These are phyloP conservation scores for Gracilaria vermiculophylla DNA, from an alignment of 23 red algal genomes.

Conservation along the genomic window DNA sequence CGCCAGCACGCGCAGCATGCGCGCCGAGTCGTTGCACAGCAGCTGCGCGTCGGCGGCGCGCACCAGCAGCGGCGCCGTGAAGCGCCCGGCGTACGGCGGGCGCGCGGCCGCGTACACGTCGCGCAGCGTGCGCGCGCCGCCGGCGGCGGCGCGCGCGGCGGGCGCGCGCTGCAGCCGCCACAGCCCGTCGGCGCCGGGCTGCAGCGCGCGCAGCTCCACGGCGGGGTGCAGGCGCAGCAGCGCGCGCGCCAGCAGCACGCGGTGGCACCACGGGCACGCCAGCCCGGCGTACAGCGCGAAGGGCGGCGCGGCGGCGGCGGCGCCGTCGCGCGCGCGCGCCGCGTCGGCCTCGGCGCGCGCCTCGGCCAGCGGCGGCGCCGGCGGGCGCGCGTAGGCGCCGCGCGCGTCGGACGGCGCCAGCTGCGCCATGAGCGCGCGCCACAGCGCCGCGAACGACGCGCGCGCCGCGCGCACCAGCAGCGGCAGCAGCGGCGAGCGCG, in stretches of 20 bases:
- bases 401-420: constrained; percentile 71
- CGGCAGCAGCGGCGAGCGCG: constrained; percentile 47
- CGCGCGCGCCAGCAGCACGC: constrained; percentile 71
- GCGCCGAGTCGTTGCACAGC: constrained; percentile 84
- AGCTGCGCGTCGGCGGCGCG: constrained; percentile 31
- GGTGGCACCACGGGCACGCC: constrained; percentile 93
- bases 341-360: constrained; percentile 49
- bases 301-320: constrained; percentile 78
- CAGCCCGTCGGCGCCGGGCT: constrained; percentile 50
- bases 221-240: constrained; percentile 25
- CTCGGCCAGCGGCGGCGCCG: constrained; percentile 51
- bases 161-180: constrained; percentile 74
- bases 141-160: constrained; percentile 58
- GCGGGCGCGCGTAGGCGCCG: constrained; percentile 79
- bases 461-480: constrained; percentile 70
- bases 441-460: constrained; percentile 26
- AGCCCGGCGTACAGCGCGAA: constrained; percentile 80
- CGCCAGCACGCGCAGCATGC: constrained; percentile 76
- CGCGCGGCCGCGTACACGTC: too few relatives aligned
- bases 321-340: constrained; percentile 64
- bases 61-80: constrained; percentile 83
- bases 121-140: constrained; percentile 46
- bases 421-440: constrained; percentile 73
- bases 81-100: constrained; percentile 62
- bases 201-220: constrained; percentile 18